phyloP scores from a whole-genome alignment of 306 rosid species.

The Prunus campanulata region DNA sequence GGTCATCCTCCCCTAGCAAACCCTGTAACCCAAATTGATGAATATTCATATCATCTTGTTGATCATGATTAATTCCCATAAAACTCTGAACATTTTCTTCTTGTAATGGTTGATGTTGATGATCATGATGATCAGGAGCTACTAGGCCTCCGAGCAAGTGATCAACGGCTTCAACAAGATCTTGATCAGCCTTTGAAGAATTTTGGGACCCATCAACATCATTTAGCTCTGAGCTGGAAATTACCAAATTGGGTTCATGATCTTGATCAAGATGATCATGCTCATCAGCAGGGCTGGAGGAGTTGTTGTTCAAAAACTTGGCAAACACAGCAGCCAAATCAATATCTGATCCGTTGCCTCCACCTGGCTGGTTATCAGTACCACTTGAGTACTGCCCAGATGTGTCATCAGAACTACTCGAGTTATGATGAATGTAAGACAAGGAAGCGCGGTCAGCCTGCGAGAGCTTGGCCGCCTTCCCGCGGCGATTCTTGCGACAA shows the following conservation, averaged over 20 bases:
- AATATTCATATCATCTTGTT: conserved; percentile 1
- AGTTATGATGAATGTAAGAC: background rate
- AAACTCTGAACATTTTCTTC: conserved; percentile 8
- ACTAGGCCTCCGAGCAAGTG: conserved; percentile 2
- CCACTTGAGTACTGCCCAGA: conserved; percentile 5
- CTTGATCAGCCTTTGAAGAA: background rate
- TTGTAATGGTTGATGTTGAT: background rate
- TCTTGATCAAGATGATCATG: background rate
- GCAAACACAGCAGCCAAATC: conserved; percentile 83
- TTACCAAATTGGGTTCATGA: conserved; percentile 1
- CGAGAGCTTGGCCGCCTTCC: conserved; percentile 14
- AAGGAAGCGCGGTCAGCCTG: background rate
- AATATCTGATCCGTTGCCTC: conserved; percentile 40
- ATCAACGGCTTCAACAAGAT: conserved; percentile 8
- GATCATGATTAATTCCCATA: background rate
- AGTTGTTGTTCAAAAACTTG: conserved; percentile 50
- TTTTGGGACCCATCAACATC: background rate
- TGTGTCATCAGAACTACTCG: background rate
- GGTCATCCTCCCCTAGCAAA: conserved; percentile 23
- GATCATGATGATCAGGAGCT: background rate
- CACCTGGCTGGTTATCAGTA: background rate
- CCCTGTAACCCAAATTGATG: conserved; percentile 46
- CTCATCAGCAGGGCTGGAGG: background rate
- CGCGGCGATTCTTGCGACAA: conserved; percentile 60
- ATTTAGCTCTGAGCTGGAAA: background rate